phyloP scores from a whole-genome alignment of 169 alveolate genomes.

The Pseudocohnilembus persalinus region DNA sequence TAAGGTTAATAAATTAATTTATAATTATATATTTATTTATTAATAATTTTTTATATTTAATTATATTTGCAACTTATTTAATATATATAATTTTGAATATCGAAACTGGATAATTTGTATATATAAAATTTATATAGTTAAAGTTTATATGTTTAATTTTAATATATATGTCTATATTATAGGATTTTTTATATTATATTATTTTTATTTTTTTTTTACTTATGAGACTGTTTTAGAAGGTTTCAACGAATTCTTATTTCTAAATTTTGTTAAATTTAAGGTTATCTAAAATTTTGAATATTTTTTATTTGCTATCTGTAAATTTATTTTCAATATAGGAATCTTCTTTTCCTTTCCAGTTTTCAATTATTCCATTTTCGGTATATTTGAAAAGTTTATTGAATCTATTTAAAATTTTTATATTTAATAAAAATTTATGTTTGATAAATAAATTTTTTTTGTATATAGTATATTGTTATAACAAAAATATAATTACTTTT shows the following conservation, averaged over 20 bases:
- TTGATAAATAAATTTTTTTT: not conserved
- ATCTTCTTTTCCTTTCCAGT: slow-evolving; percentile 21
- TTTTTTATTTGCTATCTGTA: slow-evolving; percentile 6
- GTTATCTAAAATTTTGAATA: not conserved
- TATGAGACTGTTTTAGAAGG: not conserved
- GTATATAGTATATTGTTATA: not conserved
- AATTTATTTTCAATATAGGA: slow-evolving; percentile 1
- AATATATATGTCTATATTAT: no score
- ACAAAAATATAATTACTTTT: not conserved
- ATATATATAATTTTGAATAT: no score
- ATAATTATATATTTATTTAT: not conserved
- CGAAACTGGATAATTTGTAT: no score
- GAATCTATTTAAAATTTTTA: slow-evolving; percentile 5
- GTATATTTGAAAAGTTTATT: slow-evolving; percentile 1
- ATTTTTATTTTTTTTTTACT: no score
- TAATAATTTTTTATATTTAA: no score
- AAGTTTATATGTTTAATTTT: no score
- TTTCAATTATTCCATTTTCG: slow-evolving; percentile 8
- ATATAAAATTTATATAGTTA: no score
- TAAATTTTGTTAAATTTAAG: slow-evolving; percentile 10
- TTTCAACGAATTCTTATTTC: not conserved
- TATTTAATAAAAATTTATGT: not conserved
- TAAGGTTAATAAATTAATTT: not conserved
- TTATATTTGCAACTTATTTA: no score
- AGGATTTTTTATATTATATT: no score